Evolutionary conservation across 1,284 basidiomycete species (phyloP), one percentile per base, ranked within the genome.

Genomic region (Quambalaria eucalypti): DNA sequence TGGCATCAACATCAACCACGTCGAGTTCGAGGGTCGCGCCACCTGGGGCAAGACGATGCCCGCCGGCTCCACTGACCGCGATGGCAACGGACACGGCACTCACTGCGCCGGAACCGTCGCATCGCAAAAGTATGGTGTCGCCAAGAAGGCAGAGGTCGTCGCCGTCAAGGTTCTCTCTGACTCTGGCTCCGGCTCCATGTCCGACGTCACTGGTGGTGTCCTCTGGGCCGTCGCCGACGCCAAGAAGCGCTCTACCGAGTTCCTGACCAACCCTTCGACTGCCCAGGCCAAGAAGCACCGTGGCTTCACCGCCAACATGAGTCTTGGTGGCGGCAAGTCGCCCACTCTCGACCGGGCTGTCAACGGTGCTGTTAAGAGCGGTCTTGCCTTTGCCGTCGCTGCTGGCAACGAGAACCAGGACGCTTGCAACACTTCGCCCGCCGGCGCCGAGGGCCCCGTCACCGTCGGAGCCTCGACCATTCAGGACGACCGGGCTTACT

Each of bases 231-330:
- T 86, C 21, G 77, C 81, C 46, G 73, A 82, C 25, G 88, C 91
- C 28, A 77, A 78, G 58, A 82, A 82, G 2, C 77, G 76, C 29
- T 81, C 81, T 23, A 57, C 61, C 12, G 85, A 87, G 40, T 80
- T 79, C 21, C 81, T 81, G 14, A 85, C 90, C 77, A 76, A 83
- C 66, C 81, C 79, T 55, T 79, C 76, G 51, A 82, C 81, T n/a
- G 84, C 85, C 53, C 83, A 81, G 73, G 86, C 85, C 60, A 66
- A 67, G 65, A 68, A 79, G 59, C 86, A 89, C 81, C 92, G 91
- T 81, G 93, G 93, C 36, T 93, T 91, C 38, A 92, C 97, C 64
- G 90, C 88, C 60, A 96, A 93, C 82, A 96, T 98, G 93, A 89
- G 86, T 75, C 85, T 98, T 53, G 93, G 93, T 64, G 93, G 93